phyloP scores from a whole-genome alignment of 148 eudicot genomes.

The Rhododendron griersonianum region DNA sequence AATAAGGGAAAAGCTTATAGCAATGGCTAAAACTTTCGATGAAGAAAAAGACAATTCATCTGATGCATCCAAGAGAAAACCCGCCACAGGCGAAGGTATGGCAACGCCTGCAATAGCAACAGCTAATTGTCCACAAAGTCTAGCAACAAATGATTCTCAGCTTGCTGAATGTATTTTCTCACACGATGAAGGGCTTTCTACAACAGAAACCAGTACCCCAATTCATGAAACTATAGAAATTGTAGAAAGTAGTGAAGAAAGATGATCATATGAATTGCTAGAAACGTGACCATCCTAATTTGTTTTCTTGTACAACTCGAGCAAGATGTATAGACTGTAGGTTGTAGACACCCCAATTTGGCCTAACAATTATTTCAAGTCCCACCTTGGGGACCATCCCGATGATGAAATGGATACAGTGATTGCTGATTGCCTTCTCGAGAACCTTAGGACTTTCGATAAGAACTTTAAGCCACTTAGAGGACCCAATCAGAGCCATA shows the following conservation, averaged over 20 bases:
- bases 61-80: slow-evolving; percentile 7
- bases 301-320: background rate
- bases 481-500: too few species aligned
- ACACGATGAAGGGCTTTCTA: slow-evolving; percentile 21
- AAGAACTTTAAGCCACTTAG: too few species aligned
- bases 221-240: slow-evolving; percentile 9
- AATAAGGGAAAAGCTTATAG: slow-evolving; percentile 17
- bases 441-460: too few species aligned
- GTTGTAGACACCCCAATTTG: too few species aligned
- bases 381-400: too few species aligned
- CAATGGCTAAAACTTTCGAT: slow-evolving; percentile 21
- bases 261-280: background rate
- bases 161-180: slow-evolving; percentile 9
- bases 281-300: background rate
- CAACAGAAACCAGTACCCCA: slow-evolving; percentile 21
- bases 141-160: slow-evolving; percentile 5
- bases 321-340: background rate
- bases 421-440: too few species aligned
- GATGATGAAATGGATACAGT: too few species aligned
- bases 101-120: background rate
- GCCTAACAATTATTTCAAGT: too few species aligned
- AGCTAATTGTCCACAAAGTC: slow-evolving; percentile 11
- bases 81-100: background rate
- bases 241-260: background rate
- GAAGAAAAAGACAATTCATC: slow-evolving; percentile 17